Percentiles rank a stretch among this genome's conserved stretches.
phyloP scores from a whole-genome alignment of 805 yeast species.

The Pichia californica region DNA sequence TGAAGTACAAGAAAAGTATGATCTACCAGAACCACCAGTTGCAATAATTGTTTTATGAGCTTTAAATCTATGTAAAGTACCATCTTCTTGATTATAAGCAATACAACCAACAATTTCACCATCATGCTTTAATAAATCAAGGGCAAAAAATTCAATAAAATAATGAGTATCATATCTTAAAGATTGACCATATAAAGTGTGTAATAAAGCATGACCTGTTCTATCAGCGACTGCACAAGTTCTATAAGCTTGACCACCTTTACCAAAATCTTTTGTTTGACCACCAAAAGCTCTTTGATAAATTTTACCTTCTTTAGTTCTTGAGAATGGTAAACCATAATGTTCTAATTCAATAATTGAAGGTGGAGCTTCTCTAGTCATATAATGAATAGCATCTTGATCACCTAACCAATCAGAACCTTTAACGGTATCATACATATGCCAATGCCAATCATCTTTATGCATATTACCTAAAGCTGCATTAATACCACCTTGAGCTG shows the following conservation, averaged over 20 bases:
- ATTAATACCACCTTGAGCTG: slow-evolving; percentile 99
- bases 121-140: slow-evolving; percentile 89
- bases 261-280: slow-evolving; percentile 90
- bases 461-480: slow-evolving; percentile 99
- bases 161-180: slow-evolving; percentile 95
- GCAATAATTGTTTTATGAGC: slow-evolving; percentile 96
- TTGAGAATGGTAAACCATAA: slow-evolving; percentile 96
- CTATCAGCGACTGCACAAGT: slow-evolving; percentile 99
- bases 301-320: slow-evolving; percentile 93
- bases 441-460: slow-evolving; percentile 99
- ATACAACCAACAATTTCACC: slow-evolving; percentile 96
- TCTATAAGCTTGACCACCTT: slow-evolving; percentile 99
- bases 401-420: slow-evolving; percentile 99
- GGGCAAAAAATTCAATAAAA: slow-evolving; percentile 94
- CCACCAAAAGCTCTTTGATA: slow-evolving; percentile 99
- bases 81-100: slow-evolving; percentile 98
- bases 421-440: slow-evolving; percentile 98
- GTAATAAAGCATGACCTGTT: slow-evolving; percentile 96
- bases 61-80: slow-evolving; percentile 95
- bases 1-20: slow-evolving; percentile 97
- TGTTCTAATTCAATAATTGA: slow-evolving; percentile 96
- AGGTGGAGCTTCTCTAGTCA: slow-evolving; percentile 97
- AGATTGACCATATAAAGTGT: slow-evolving; percentile 93
- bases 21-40: slow-evolving; percentile 98
- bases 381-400: slow-evolving; percentile 98